Evolutionary conservation across 768 basidiomycete species (phyloP), one percentile per base, ranked within the genome.

Genomic region (Cyclocybe cylindracea): DNA sequence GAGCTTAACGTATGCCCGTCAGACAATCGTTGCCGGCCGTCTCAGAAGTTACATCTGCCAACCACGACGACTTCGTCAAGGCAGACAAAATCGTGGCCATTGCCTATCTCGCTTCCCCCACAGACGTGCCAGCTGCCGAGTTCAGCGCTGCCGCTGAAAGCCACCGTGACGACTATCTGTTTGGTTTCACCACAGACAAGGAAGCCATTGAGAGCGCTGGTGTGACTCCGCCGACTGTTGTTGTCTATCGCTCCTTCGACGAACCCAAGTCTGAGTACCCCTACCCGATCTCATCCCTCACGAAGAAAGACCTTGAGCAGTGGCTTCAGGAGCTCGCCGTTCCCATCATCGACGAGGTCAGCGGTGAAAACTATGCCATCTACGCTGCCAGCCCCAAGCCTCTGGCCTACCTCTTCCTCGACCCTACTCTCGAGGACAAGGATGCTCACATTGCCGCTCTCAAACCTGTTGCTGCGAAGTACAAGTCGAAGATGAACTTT

Each of bases 1-100:
- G 39, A 39, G 29, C 19, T 46, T 6, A 41, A 51, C 59, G 53
- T 62, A 41, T 44, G 19, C 24, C 41, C 38, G 5, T 53, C 24
- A 76, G 94, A 67, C 97, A 98, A 80, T 86, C 92, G 7, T 83
- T 98, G 13, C 97, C 97, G 7, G 94, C 97, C 36, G 89, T 98
- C 16, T 86, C 92, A 5, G 79, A 85, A 35, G 85, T 99, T 34
- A 93, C 87, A 3, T 72, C 74, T 13, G 81, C 73, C 37, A 91
- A 89, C 68, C 84, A 89, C 64, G 81, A 84, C 39, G 90, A 94
- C 58, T 97, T 99, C 84, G 82, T 84, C 71, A 78, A 79, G 16
- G 80, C 90, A 7, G 97, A 98, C 81, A 94, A 87, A 70, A 77
- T 99, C 53, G 96, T 99, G 53, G 84, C 83, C 45, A 72, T 99